phyloP scores from a whole-genome alignment of 495 filamentous ascomycete species.

The Penicillium cataractarum region DNA sequence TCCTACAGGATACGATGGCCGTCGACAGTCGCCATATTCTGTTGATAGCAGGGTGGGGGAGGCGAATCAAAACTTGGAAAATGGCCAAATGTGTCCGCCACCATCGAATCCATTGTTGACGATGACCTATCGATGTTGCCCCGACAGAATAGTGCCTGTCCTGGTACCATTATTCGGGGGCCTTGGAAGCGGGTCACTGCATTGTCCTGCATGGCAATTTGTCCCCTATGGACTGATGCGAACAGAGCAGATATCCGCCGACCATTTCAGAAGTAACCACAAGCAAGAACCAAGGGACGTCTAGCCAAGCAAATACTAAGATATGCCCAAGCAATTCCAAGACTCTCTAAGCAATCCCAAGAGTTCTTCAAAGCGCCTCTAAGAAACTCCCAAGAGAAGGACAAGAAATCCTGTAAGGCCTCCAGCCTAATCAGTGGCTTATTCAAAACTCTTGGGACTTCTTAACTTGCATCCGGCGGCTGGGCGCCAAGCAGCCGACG shows the following conservation, averaged over 20 bases:
- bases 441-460: background rate
- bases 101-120: background rate
- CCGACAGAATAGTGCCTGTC: background rate
- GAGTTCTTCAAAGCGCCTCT: background rate
- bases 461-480: constrained; percentile 1
- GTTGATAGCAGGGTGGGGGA: background rate
- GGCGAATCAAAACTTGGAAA: background rate
- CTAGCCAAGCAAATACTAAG: background rate
- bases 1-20: background rate
- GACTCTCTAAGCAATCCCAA: background rate
- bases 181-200: background rate
- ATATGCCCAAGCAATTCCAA: background rate
- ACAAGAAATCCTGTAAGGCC: background rate
- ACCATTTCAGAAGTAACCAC: background rate
- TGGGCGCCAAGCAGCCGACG: constrained; percentile 13
- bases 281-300: background rate
- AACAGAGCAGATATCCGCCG: background rate
- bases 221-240: background rate
- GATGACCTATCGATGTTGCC: background rate
- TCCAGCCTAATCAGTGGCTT: background rate
- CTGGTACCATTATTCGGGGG: background rate
- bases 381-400: background rate
- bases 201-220: background rate
- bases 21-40: background rate
- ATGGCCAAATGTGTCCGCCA: background rate